These are phyloP conservation scores for Fusarium sp. DNA, from an alignment of 2,329 filamentous ascomycete genomes.

Conservation along the genomic window DNA sequence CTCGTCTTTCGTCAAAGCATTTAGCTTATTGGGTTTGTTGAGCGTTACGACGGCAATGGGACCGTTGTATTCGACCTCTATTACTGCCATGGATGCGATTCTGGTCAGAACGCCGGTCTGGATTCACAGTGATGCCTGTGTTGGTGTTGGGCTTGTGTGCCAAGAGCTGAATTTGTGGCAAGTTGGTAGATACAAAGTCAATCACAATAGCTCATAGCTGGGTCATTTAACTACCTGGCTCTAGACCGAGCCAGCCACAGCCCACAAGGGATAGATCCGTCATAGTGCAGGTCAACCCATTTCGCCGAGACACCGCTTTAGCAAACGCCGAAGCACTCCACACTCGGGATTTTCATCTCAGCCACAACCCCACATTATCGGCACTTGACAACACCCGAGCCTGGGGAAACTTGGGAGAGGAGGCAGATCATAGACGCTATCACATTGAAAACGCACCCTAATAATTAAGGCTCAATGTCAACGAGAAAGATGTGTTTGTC, in stretches of 20 bases:
- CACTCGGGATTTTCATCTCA: neutral
- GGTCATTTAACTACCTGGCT: neutral
- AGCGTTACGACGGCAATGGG: neutral
- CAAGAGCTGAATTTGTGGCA: neutral
- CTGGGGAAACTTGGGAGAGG: neutral
- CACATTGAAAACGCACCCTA: neutral
- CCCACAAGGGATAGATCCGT: too few species aligned
- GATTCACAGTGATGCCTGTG: neutral
- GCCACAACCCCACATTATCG: neutral
- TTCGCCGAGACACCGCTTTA: neutral
- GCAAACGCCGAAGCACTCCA: neutral
- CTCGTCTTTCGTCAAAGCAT: neutral
- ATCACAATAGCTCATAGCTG: neutral
- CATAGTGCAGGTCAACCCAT: neutral
- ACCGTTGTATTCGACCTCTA: neutral
- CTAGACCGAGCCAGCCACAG: neutral
- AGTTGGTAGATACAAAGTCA: neutral
- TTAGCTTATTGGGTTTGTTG: neutral
- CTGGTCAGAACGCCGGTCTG: neutral
- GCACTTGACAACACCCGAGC: neutral
- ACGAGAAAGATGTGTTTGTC: neutral
- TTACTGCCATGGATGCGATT: neutral
- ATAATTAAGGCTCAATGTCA: neutral
- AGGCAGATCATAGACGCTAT: neutral
- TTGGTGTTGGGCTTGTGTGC: neutral